Base-by-base conservation (phyloP, 495 filamentous ascomycete species). In the Aspergillus wentii region DNA sequence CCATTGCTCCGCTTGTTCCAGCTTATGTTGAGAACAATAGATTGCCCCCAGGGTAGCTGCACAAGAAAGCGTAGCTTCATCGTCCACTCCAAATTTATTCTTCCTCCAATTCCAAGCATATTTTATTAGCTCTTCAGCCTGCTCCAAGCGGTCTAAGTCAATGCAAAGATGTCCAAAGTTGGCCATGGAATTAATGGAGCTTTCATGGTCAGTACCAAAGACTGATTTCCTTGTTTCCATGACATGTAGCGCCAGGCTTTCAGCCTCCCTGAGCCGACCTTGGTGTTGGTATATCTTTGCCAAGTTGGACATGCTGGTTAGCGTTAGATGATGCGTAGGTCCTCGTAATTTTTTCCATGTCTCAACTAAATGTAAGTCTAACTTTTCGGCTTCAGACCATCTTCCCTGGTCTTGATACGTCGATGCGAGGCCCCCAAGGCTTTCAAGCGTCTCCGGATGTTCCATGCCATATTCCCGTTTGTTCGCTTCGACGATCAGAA, bases 201-300 rank as follows among this genome's bases (percentile, higher is more conserved):
- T 14, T 8, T 50, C 52, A 50, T 74, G 57, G 5, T 64, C 48
- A 5, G 21, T 33, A 10, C 69, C 68, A 1, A 67, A 38, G 8
- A 51, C 35, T 26, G 23, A 44, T 36, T 54, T 55, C 5, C 39
- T 42, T 1, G 17, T 37, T 33, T 62, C 54, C 21, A 60, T 21
- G 4, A 32, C 37, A 17, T 43, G 18, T 14, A 25, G 1, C 2
- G 18, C 10, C 9, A 57, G 11, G 1, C 8, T 8, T 31, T 55
- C 40, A 8, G 61, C 54, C 31, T 65, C 49, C 29, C 25, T 9
- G 3, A 30, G 34, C 6, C 41, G 41, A 3, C 36, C 41, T 26
- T 44, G 43, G 6, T 21, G 13, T 15, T 33, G 20, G 14, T 30
- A 41, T 25, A 23, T 48, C 3, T 25, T 30, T 20, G 57, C 61